Conservation (phyloP, 2,329 filamentous ascomycete genomes). For the Apiospora hydei region DNA sequence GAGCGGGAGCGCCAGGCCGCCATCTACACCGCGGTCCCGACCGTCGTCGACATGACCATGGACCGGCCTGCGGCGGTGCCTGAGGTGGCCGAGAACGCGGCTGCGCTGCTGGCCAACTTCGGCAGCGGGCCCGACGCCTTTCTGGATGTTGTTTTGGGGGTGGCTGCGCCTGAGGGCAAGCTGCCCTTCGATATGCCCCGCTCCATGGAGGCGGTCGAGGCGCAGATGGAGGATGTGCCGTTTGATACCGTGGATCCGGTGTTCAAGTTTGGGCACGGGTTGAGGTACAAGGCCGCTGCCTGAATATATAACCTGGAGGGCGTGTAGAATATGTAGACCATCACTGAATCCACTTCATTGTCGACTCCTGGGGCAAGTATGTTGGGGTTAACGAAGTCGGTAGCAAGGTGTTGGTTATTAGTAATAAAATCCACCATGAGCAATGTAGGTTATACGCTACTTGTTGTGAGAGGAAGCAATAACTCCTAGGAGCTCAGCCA, state of each 20-base stretch:
- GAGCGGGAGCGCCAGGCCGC: conserved; percentile 47
- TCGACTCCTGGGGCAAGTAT: no score
- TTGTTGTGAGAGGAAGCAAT: no score
- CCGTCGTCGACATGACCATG: conserved; percentile 53
- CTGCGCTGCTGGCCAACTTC: conserved; percentile 49
- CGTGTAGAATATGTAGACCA: no score
- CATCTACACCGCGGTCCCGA: conserved; percentile 47
- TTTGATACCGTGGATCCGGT: conserved; percentile 37
- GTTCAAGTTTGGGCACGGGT: conserved; percentile 36
- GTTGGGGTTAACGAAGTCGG: no score
- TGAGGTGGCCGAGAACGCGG: conserved; percentile 47
- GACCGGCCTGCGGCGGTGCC: conserved; percentile 52
- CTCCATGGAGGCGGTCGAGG: conserved; percentile 48
- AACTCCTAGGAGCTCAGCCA: no score
- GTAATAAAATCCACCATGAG: no score
- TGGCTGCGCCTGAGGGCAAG: conserved; percentile 47
- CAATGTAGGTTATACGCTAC: no score
- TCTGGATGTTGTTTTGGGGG: conserved; percentile 50
- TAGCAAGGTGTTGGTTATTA: no score
- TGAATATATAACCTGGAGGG: neutral
- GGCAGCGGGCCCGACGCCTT: conserved; percentile 50
- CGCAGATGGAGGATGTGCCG: conserved; percentile 36
- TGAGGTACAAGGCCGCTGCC: conserved; percentile 28
- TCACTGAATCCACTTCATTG: no score
- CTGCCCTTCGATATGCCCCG: conserved; percentile 55